phyloP scores from a whole-genome alignment of 306 rosid genomes.

The Malus sylvestris region DNA sequence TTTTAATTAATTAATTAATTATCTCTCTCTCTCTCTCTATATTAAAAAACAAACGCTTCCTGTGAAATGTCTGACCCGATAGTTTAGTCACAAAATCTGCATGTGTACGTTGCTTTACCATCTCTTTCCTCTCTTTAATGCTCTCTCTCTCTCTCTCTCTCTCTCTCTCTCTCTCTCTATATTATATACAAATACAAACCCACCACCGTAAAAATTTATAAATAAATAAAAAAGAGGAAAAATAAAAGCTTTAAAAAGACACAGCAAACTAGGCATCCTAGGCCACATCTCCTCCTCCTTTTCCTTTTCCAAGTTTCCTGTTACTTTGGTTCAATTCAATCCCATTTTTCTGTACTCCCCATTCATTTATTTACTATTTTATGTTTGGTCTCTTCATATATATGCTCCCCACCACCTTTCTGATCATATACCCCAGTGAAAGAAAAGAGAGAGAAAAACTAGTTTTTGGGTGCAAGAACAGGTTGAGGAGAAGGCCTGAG shows the following conservation, averaged over 20 bases:
- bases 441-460: no score
- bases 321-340: slow-evolving; percentile 10
- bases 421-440: background rate
- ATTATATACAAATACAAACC: background rate
- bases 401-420: slow-evolving; percentile 11
- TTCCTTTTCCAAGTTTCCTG: slow-evolving; percentile 10
- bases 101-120: slow-evolving; percentile 67
- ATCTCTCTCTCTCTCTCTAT: background rate
- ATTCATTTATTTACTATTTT: background rate
- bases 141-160: background rate
- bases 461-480: background rate
- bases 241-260: background rate
- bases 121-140: slow-evolving; percentile 26
- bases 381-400: background rate
- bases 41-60: slow-evolving; percentile 28
- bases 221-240: slow-evolving; percentile 8
- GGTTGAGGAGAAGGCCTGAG: background rate
- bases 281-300: background rate
- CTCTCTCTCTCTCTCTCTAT: no score
- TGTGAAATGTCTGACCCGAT: slow-evolving; percentile 76
- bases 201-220: background rate
- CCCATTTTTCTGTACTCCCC: slow-evolving; percentile 2
- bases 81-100: slow-evolving; percentile 84
- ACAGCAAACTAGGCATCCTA: background rate
- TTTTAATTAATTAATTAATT: slow-evolving; percentile 8